A percentile compares a stretch with the other conserved stretches of the same genome.
These are phyloP conservation scores for Tolypocladium tropicale DNA, from an alignment of 2,329 filamentous ascomycete species.

Conservation along the genomic window DNA sequence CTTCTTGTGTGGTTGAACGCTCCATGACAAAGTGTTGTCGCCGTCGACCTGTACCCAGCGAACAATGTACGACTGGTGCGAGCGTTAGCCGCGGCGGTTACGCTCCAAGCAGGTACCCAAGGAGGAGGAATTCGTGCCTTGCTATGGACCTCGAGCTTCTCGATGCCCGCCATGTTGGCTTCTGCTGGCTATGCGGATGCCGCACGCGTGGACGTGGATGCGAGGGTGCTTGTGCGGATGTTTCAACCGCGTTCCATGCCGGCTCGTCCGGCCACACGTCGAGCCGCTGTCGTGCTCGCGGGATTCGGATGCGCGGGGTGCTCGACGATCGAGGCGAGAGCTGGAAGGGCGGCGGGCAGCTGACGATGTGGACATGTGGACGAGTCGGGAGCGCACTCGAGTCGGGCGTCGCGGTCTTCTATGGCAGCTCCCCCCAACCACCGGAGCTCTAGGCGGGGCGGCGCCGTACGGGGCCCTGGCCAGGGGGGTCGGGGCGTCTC, in stretches of 20 bases:
- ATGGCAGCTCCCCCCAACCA: not conserved
- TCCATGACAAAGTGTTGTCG: slow-evolving; percentile 93
- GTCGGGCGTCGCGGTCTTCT: not conserved
- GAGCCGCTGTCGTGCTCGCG: not conserved
- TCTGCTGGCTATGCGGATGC: not conserved
- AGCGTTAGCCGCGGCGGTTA: slow-evolving; percentile 8
- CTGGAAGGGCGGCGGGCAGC: not conserved
- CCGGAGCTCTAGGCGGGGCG: not conserved
- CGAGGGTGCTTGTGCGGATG: not conserved
- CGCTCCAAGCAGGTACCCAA: not conserved
- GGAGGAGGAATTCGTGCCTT: slow-evolving; percentile 49
- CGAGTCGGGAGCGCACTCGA: not conserved
- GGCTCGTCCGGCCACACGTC: not conserved
- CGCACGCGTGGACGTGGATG: not conserved
- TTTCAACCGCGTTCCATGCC: slow-evolving; percentile 2
- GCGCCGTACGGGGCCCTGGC: not conserved
- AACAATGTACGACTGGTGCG: slow-evolving; percentile 83
- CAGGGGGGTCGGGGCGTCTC: not conserved
- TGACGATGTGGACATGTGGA: not conserved
- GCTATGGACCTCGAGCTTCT: slow-evolving; percentile 94
- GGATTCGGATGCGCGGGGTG: not conserved
- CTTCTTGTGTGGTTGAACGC: slow-evolving; percentile 94
- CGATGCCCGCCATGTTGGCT: slow-evolving; percentile 73
- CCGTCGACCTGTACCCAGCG: slow-evolving; percentile 92
- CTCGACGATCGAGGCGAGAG: not conserved